Percentiles rank a stretch among this genome's conserved stretches.
phyloP scores from a whole-genome alignment of 2,329 filamentous ascomycete species.

The Colletotrichum liriopes region DNA sequence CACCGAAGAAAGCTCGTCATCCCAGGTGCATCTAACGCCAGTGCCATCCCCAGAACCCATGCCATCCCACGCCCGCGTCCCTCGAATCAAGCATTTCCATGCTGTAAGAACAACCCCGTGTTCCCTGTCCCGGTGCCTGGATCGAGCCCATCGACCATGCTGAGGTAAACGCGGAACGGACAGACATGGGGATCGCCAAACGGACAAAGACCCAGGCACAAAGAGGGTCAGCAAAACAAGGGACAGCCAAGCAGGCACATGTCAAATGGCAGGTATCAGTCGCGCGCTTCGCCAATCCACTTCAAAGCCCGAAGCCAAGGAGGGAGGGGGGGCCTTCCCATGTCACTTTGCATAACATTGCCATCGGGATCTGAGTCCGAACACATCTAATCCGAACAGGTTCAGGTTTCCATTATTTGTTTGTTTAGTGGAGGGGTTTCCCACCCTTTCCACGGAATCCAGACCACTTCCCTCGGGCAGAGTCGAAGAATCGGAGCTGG shows the following conservation, averaged over 20 bases:
- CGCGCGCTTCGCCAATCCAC: too few species aligned
- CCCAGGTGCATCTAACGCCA: conserved; percentile 20
- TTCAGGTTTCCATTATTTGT: conserved; percentile 24
- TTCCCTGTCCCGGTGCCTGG: neutral
- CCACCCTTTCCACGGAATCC: neutral
- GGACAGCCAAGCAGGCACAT: conserved; percentile 3
- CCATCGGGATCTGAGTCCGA: neutral
- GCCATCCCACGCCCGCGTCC: neutral
- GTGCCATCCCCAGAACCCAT: neutral
- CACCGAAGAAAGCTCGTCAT: conserved; percentile 15
- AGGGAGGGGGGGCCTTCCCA: neutral
- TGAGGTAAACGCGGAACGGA: neutral
- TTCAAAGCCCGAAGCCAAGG: conserved; percentile 1
- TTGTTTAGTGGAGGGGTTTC: conserved; percentile 7
- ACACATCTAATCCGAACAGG: neutral
- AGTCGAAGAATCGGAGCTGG: neutral
- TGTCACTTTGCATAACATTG: neutral
- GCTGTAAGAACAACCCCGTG: neutral
- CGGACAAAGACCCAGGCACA: neutral
- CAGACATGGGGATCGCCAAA: neutral
- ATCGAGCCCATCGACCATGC: neutral
- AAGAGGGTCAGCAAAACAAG: neutral
- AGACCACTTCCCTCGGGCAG: conserved; percentile 12
- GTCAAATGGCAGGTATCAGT: conserved; percentile 1
- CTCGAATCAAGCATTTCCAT: neutral